phyloP scores from a whole-genome alignment of 495 filamentous ascomycete species.

The Aspergillus panamensis region DNA sequence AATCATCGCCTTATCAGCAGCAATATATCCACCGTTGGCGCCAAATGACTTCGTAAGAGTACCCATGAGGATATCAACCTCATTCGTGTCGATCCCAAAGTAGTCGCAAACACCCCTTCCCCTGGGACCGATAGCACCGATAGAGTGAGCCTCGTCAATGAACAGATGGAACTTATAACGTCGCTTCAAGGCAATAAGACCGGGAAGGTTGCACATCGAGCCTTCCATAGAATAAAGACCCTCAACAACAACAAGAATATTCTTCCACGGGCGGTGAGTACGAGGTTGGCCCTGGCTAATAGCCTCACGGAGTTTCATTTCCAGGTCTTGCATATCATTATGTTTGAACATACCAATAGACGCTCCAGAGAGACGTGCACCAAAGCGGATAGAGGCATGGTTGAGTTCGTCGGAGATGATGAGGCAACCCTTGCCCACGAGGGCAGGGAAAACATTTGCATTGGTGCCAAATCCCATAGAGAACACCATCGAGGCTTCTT shows the following conservation, averaged over 20 bases:
- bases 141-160: constrained; percentile 94
- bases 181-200: constrained; percentile 77
- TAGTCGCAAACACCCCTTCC: constrained; percentile 97
- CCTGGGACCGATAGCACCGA: constrained; percentile 83
- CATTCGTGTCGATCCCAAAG: constrained; percentile 80
- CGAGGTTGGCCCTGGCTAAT: constrained; percentile 96
- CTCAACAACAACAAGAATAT: constrained; percentile 94
- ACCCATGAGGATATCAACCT: constrained; percentile 96
- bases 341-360: constrained; percentile 96
- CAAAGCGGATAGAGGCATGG: constrained; percentile 94
- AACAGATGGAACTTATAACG: constrained; percentile 97
- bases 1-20: constrained; percentile 85
- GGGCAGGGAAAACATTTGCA: constrained; percentile 80
- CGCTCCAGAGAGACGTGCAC: constrained; percentile 87
- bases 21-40: constrained; percentile 95
- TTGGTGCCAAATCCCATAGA: constrained; percentile 99
- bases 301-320: constrained; percentile 77
- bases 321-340: constrained; percentile 88
- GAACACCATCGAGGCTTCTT: constrained; percentile 91
- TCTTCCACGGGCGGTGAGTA: constrained; percentile 97
- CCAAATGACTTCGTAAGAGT: constrained; percentile 98
- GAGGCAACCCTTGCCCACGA: constrained; percentile 87
- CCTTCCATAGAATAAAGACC: constrained; percentile 99
- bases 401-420: constrained; percentile 97
- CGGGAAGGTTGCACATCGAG: constrained; percentile 94